Evolutionary conservation across 108 stramenopile genomes (phyloP).

Genomic region (Chaetoceros muelleri): DNA sequence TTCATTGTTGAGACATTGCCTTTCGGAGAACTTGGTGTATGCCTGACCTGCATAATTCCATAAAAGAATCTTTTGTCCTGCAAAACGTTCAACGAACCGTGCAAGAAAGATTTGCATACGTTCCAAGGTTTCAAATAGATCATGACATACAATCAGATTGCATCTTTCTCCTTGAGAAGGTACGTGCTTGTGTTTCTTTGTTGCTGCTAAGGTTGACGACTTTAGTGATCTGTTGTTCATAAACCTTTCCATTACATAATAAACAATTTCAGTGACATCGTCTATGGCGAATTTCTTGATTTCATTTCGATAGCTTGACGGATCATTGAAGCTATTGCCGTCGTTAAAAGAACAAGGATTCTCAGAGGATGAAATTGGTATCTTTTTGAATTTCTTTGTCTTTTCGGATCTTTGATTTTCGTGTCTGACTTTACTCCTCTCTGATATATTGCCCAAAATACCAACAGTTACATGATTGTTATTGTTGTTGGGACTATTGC

Average conservation of each 20-base stretch:
- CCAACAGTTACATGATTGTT: neutral
- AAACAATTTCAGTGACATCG: neutral
- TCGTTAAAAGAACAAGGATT: neutral
- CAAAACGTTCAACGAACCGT: conserved; percentile 52
- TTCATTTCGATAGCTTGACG: neutral
- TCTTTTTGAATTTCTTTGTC: neutral
- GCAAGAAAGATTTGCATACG: conserved; percentile 64
- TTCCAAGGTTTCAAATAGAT: conserved; percentile 80
- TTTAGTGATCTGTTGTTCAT: too few relatives aligned
- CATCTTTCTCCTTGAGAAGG: too few relatives aligned
- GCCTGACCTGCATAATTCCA: conserved; percentile 91
- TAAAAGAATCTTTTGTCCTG: conserved; percentile 63
- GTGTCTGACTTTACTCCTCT: neutral
- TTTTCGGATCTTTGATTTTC: neutral
- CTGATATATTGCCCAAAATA: neutral
- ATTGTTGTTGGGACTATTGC: neutral
- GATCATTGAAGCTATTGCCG: too few relatives aligned
- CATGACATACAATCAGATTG: conserved; percentile 76
- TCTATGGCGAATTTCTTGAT: neutral
- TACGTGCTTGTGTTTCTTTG: too few relatives aligned
- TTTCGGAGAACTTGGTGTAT: conserved; percentile 66
- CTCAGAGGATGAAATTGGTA: neutral
- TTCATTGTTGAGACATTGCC: conserved; percentile 71
- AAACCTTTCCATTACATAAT: too few relatives aligned
- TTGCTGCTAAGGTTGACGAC: too few relatives aligned